These are phyloP conservation scores for Salix dunnii DNA, from an alignment of 345 rosid genomes.

Conservation along the genomic window DNA sequence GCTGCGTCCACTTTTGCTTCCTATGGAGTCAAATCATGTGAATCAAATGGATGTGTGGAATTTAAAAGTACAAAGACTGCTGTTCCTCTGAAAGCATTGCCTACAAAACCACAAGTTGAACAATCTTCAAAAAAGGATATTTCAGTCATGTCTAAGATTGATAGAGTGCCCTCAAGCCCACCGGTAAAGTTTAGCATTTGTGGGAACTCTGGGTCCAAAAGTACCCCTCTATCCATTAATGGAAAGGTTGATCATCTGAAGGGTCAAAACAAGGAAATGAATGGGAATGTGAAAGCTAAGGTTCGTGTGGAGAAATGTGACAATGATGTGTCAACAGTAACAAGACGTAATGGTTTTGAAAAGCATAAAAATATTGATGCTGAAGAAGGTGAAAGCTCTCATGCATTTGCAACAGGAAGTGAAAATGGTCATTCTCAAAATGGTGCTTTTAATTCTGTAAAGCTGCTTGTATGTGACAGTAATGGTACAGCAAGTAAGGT, in stretches of 20 bases:
- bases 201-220: conserved; percentile 53
- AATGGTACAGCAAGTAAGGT: conserved; percentile 30
- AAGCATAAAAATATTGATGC: conserved; percentile 37
- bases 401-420: conserved; percentile 17
- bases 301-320: conserved; percentile 35
- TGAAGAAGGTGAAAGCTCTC: conserved; percentile 27
- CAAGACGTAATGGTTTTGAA: conserved; percentile 29
- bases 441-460: conserved; percentile 26
- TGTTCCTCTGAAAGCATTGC: conserved; percentile 33
- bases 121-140: conserved; percentile 36
- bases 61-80: conserved; percentile 36
- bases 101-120: conserved; percentile 35
- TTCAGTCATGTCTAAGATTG: conserved; percentile 41
- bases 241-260: conserved; percentile 46
- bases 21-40: conserved; percentile 53
- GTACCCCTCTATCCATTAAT: conserved; percentile 37
- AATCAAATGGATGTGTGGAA: conserved; percentile 50
- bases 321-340: conserved; percentile 30
- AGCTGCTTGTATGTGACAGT: conserved; percentile 28
- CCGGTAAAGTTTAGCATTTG: conserved; percentile 52
- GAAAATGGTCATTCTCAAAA: conserved; percentile 29
- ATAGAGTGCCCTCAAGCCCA: conserved; percentile 50
- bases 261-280: conserved; percentile 36
- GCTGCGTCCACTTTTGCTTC: conserved; percentile 30
- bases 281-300: conserved; percentile 33